Percentiles rank a stretch among this genome's conserved stretches.
phyloP scores from a whole-genome alignment of 2,329 filamentous ascomycete species.

The Sordariomycetes sp. region DNA sequence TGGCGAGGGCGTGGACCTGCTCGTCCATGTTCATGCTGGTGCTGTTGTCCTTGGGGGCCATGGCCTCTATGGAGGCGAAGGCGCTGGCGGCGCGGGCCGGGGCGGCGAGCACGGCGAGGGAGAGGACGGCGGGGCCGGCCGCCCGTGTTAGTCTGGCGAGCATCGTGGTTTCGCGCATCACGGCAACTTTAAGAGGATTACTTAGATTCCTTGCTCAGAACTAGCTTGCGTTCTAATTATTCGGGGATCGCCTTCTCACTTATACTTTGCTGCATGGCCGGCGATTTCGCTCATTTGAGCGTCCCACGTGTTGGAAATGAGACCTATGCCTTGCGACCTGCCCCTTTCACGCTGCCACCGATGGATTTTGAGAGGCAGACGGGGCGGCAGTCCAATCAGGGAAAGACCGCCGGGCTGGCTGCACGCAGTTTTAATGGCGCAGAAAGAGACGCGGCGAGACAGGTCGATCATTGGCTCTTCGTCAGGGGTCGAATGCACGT shows the following conservation, averaged over 20 bases:
- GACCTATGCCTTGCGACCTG: background rate
- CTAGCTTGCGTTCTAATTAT: background rate
- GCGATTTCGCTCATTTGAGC: background rate
- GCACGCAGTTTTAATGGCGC: background rate
- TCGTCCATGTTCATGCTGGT: slow-evolving; percentile 2
- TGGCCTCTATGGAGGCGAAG: background rate
- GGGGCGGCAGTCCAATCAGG: background rate
- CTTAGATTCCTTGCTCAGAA: background rate
- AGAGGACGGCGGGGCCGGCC: background rate
- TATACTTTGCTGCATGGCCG: background rate
- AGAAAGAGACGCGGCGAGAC: background rate
- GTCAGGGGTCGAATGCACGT: background rate
- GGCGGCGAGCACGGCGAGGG: background rate
- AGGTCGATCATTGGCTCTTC: background rate
- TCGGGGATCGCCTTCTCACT: background rate
- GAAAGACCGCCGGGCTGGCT: background rate
- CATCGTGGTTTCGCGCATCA: background rate
- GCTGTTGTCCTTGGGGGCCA: background rate
- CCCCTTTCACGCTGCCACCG: background rate
- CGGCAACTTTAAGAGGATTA: background rate
- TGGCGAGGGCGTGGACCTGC: background rate
- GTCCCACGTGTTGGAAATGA: background rate
- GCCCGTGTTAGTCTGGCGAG: background rate
- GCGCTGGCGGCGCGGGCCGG: background rate
- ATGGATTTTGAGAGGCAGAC: background rate